Evolutionary conservation across 495 filamentous ascomycete genomes (phyloP).

Genomic region (Penicillium nucicola): DNA sequence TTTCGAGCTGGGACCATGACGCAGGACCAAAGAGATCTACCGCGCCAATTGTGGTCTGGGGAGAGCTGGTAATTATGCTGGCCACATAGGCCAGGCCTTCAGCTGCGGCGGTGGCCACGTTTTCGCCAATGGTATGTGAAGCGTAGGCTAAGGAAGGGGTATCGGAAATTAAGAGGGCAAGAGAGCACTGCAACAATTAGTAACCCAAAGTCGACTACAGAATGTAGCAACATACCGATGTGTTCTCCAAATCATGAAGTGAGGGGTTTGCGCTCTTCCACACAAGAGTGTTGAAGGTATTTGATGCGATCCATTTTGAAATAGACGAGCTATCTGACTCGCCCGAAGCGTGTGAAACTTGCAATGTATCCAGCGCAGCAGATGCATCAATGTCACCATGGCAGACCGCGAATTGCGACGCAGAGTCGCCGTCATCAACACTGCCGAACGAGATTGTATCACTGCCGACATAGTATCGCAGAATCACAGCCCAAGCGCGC

Average conservation of each 20-base stretch:
- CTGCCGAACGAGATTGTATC: conserved; percentile 46
- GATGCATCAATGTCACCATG: conserved; percentile 8
- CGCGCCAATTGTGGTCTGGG: conserved; percentile 9
- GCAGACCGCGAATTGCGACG: conserved; percentile 3
- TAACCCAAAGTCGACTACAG: not conserved
- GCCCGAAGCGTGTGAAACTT: not conserved
- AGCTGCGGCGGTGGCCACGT: conserved; percentile 5
- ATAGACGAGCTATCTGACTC: not conserved
- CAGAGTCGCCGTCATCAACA: conserved; percentile 2
- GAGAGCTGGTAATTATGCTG: conserved; percentile 1
- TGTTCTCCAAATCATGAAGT: conserved; percentile 1
- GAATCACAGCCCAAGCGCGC: conserved; percentile 41
- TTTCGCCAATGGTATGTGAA: conserved; percentile 5
- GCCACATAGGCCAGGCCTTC: conserved; percentile 5
- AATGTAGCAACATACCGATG: conserved; percentile 1
- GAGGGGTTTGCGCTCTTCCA: conserved; percentile 6
- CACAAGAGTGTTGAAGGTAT: conserved; percentile 31
- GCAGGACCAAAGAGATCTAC: conserved; percentile 10
- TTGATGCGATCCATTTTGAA: conserved; percentile 19
- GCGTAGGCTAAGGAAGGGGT: conserved; percentile 5
- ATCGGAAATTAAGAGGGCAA: not conserved
- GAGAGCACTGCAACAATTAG: not conserved
- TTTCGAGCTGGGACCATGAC: conserved; percentile 6
- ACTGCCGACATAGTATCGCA: conserved; percentile 41
- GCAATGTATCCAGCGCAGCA: conserved; percentile 1